Conservation (phyloP, 352 stramenopile genomes). For the Detonula confervacea region DNA sequence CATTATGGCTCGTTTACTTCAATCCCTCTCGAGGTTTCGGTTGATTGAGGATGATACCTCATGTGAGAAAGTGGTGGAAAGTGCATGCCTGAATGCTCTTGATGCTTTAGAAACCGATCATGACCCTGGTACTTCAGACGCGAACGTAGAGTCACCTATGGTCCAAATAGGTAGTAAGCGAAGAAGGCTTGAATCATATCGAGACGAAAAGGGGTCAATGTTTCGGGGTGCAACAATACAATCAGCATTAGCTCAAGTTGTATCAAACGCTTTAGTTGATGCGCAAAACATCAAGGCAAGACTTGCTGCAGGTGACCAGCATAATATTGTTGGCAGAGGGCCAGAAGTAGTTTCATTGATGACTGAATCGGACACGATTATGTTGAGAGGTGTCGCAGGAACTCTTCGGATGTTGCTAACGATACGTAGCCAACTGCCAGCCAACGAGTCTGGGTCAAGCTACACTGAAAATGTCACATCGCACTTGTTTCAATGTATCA, state of each 20-base stretch:
- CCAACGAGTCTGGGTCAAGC: background rate
- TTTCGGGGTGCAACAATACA: conserved; percentile 15
- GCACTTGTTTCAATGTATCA: conserved; percentile 43
- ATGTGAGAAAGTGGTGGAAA: conserved; percentile 35
- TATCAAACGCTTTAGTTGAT: conserved; percentile 34
- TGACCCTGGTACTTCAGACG: conserved; percentile 7
- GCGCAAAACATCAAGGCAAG: conserved; percentile 21
- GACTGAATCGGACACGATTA: conserved; percentile 27
- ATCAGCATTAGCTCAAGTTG: conserved; percentile 30
- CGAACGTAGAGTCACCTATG: conserved; percentile 16
- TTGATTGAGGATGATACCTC: background rate
- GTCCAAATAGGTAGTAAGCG: conserved; percentile 48
- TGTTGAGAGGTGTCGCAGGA: conserved; percentile 29
- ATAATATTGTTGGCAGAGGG: conserved; percentile 9
- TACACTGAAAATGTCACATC: conserved; percentile 14
- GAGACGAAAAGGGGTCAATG: background rate
- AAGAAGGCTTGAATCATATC: conserved; percentile 38
- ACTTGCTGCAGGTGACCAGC: background rate
- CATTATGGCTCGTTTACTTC: conserved; percentile 42
- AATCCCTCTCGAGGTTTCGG: conserved; percentile 4
- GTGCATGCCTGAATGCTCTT: conserved; percentile 40
- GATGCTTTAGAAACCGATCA: conserved; percentile 17
- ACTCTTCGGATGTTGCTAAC: conserved; percentile 49
- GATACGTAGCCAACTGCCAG: conserved; percentile 7
- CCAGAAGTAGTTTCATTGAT: conserved; percentile 33